Evolutionary conservation across 2,329 filamentous ascomycete species (phyloP).

Genomic region (Claviceps sp.): DNA sequence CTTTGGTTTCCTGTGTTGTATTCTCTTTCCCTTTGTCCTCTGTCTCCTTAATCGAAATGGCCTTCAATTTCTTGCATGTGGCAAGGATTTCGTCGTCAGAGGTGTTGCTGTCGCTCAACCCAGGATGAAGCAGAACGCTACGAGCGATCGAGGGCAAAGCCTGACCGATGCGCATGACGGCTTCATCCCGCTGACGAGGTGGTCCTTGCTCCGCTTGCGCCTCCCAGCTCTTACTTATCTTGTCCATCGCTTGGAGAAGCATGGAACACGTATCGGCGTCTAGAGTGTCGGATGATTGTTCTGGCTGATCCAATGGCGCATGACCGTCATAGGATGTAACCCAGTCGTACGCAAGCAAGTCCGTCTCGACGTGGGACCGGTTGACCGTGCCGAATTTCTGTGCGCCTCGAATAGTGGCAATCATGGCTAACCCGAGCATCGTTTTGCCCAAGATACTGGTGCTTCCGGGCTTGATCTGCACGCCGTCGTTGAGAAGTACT

Average conservation of each 20-base stretch:
- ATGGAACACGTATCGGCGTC: not conserved
- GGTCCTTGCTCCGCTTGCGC: not conserved
- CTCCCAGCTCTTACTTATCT: slow-evolving; percentile 1
- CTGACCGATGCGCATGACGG: not conserved
- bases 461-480: slow-evolving; percentile 1
- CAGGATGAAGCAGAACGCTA: not conserved
- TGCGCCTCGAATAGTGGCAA: slow-evolving; percentile 42
- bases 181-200: no score
- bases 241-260: slow-evolving; percentile 2
- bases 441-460: slow-evolving; percentile 1
- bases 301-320: slow-evolving; percentile 19
- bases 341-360: slow-evolving; percentile 32
- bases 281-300: not conserved
- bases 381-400: slow-evolving; percentile 11
- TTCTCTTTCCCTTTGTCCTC: not conserved
- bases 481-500: slow-evolving; percentile 41
- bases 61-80: not conserved
- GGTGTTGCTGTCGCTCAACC: not conserved
- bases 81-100: not conserved
- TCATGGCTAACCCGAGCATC: slow-evolving; percentile 30
- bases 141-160: slow-evolving; percentile 1
- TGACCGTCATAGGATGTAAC: slow-evolving; percentile 42
- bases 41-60: not conserved
- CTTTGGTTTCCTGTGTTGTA: not conserved
- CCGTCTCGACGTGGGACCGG: not conserved